Conservation (phyloP, 768 basidiomycete genomes). For the Rhodotorula diobovata region DNA sequence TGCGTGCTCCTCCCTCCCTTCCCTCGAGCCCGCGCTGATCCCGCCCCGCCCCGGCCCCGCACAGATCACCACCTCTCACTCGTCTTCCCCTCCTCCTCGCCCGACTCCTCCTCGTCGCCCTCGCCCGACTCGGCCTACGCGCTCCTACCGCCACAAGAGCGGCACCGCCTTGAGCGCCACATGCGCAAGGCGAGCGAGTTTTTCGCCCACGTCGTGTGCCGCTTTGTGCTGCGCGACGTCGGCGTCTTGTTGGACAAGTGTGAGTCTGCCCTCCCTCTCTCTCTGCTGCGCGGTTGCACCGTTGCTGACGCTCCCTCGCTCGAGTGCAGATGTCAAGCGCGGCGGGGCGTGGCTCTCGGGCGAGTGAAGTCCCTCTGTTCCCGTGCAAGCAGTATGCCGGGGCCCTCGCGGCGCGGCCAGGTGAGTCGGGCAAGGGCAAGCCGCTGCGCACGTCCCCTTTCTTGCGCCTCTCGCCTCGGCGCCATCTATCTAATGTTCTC, state of each 20-base stretch:
- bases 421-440: no score
- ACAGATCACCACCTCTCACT: slow-evolving; percentile 25
- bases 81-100: not conserved
- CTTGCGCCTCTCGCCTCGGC: no score
- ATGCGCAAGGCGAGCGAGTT: slow-evolving; percentile 83
- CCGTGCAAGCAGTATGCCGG: no score
- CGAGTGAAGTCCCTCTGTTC: slow-evolving; percentile 1
- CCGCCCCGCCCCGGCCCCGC: not conserved
- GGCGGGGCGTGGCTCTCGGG: slow-evolving; percentile 35
- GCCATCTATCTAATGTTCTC: no score
- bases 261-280: not conserved
- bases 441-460: no score
- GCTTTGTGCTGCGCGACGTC: slow-evolving; percentile 82
- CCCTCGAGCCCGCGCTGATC: not conserved
- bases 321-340: slow-evolving; percentile 29
- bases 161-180: slow-evolving; percentile 63
- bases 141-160: slow-evolving; percentile 63
- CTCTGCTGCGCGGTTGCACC: not conserved
- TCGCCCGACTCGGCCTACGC: slow-evolving; percentile 52
- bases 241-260: slow-evolving; percentile 81
- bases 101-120: no score
- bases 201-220: slow-evolving; percentile 79
- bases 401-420: no score
- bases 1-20: slow-evolving; percentile 10
- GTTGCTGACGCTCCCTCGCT: not conserved